Evolutionary conservation across 352 stramenopile species (phyloP), one percentile per base, ranked within the genome.

Genomic region (Pythium diclinum): DNA sequence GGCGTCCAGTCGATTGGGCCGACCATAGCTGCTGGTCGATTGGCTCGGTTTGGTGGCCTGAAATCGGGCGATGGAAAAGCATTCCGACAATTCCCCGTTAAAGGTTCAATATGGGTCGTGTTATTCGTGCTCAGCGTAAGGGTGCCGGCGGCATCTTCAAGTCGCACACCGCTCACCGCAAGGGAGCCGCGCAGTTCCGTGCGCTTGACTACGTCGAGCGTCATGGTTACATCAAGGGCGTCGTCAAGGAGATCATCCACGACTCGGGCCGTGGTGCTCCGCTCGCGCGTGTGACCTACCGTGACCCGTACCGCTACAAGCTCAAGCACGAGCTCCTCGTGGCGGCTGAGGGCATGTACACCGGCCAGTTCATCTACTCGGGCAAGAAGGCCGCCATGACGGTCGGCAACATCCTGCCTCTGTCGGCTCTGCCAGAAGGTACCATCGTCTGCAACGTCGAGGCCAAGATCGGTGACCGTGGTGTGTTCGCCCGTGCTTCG

Each of bases 401-500:
- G 40, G 89, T 99, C 36, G 97, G 97, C 77, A 99, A 99, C 85
- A 97, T 99, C 52, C 83, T 99, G 46, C 97, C 97, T 51, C 73
- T 99, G 34, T 89, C 72, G 57, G 76, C 83, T 6, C 91, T 99
- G 67, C 97, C 97, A 40, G 97, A 99, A 88, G 97, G 97, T 93
- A 99, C 97, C 74, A 98, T 99, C 68, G 91, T 99, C 46, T 99
- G 96, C 95, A 99, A 99, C 84, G 86, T 99, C 38, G 97, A 99
- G 87, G 78, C 83, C 58, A 83, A 91, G 67, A 86, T 95, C 52
- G 97, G 97, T 64, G 97, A 99, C 85, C 92, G 97, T 62, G 97
- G 97, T 65, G 89, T 86, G 62, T 98, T 99, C 77, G 97, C 96
- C 38, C 93, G 95, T 73, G 94, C 89, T 69, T 99, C 96, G 69